Evolutionary conservation across 2,329 filamentous ascomycete genomes (phyloP), one percentile per base, ranked within the genome.

Genomic region (Ilyonectria destructans): DNA sequence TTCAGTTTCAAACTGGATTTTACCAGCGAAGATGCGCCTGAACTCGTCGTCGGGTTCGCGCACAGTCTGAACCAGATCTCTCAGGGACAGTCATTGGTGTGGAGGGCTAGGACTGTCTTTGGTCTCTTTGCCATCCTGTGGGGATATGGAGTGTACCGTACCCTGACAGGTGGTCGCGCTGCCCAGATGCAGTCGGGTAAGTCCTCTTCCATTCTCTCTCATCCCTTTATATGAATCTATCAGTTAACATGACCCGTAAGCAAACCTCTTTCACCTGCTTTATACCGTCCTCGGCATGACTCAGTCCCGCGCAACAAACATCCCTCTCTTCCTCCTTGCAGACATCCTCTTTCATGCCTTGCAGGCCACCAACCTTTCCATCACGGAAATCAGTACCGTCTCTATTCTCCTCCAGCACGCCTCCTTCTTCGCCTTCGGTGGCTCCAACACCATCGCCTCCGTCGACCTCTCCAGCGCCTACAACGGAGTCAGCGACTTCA

Each of bases 381-480:
- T 84, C 23, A 75, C 85, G 29, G 90, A 94, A 75, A 85, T 93
- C 52, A 91, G 91, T 5, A 88, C 91, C 10, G 91, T 92, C 0
- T 89, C 89, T 9, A 84, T 98, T 37, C 88, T 98, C 37, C 85
- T 97, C 46, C 92, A 97, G 73, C 91, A 95, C 82, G 85, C 90
- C 40, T 91, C 92, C 58, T 99, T 97, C 86, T 99, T 98, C 79
- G 92, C 94, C 33, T 90, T 94, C 70, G 96, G 95, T 26, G 95
- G 95, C 78, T 94, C 93, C 54, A 99, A 99, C 80, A 93, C 96
- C 46, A 97, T 99, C 73, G 97, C 95, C 13, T 96, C 93, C n/a
- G 90, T 99, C 75, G 95, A 98, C 77, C 88, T 99, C 21, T 97
- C 94, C 6, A 97, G 92, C 78, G 95, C 95, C 0, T 99, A 99